A percentile compares a stretch with the other conserved stretches of the same genome.
phyloP scores from a whole-genome alignment of 2,329 filamentous ascomycete species.

The Rhexocercosporidium sp. region DNA sequence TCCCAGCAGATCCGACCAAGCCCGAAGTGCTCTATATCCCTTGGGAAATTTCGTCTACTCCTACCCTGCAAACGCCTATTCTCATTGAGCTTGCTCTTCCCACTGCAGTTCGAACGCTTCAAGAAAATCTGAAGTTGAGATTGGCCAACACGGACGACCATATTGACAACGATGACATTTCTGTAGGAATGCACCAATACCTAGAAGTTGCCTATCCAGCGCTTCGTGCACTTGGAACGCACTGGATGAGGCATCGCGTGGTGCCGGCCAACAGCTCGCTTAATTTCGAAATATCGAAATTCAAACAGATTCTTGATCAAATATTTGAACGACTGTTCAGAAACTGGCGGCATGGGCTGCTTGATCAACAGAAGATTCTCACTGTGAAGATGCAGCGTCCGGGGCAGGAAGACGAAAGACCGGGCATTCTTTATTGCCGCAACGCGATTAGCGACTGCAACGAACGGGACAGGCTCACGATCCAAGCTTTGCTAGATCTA shows the following conservation, averaged over 20 bases:
- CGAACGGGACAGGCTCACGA: not conserved
- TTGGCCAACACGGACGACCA: not conserved
- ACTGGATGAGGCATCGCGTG: constrained; percentile 3
- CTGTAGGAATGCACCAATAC: not conserved
- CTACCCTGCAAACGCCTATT: not conserved
- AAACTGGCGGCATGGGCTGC: constrained; percentile 3
- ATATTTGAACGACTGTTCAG: constrained; percentile 7
- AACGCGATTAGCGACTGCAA: not conserved
- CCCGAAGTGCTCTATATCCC: constrained; percentile 19
- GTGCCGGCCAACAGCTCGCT: not conserved
- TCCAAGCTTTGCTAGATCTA: not conserved
- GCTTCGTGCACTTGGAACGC: constrained; percentile 14
- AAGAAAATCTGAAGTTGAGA: constrained; percentile 1
- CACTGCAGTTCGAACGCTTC: not conserved
- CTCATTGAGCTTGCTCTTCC: constrained; percentile 2
- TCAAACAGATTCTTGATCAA: not conserved
- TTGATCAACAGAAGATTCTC: not conserved
- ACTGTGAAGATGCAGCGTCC: constrained; percentile 5
- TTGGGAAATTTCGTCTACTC: constrained; percentile 12
- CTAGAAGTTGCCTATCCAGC: constrained; percentile 16
- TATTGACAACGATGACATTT: not conserved
- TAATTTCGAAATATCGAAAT: not conserved
- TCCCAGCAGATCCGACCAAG: not conserved
- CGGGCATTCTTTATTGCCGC: constrained; percentile 13
- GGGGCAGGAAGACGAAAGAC: constrained; percentile 3